Percentiles rank a stretch among this genome's conserved stretches.
Conservation (phyloP, 768 basidiomycete genomes). For the Mycena rebaudengoi region DNA sequence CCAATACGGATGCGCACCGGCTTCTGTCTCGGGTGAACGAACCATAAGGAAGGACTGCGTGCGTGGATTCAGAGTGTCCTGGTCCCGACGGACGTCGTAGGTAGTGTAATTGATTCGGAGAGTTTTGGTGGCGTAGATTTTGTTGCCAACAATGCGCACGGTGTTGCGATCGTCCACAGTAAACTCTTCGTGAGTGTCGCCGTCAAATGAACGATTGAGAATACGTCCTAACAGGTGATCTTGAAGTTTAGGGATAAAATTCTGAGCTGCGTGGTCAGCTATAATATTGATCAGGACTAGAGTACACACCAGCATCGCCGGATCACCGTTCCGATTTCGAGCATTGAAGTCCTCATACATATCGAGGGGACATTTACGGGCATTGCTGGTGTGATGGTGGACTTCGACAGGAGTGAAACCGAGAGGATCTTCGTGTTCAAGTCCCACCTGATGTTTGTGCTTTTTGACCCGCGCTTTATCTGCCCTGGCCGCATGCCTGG, state of each 20-base stretch:
- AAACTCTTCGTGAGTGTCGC: constrained; percentile 36
- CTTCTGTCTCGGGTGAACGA: constrained; percentile 15
- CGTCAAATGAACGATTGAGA: constrained; percentile 33
- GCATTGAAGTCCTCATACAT: constrained; percentile 26
- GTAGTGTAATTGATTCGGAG: constrained; percentile 46
- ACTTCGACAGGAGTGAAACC: not conserved
- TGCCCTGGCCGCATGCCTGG: no score
- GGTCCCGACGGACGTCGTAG: constrained; percentile 41
- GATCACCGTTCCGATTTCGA: constrained; percentile 12
- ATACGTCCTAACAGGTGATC: constrained; percentile 44
- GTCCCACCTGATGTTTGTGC: not conserved
- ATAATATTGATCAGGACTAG: not conserved
- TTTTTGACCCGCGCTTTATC: not conserved
- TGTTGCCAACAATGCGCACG: constrained; percentile 29
- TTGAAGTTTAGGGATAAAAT: constrained; percentile 43
- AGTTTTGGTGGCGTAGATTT: constrained; percentile 36
- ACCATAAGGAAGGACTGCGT: constrained; percentile 36
- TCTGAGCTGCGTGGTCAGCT: constrained; percentile 21
- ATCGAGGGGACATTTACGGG: constrained; percentile 27
- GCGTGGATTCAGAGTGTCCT: constrained; percentile 40
- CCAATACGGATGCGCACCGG: constrained; percentile 28
- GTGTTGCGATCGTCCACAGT: constrained; percentile 29
- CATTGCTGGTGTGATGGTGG: constrained; percentile 30
- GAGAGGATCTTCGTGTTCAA: constrained; percentile 3
- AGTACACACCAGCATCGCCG: constrained; percentile 30